Evolutionary conservation across 1,139 yeast species (phyloP).

Genomic region (Hemisphaericaspora xylofermentans): DNA sequence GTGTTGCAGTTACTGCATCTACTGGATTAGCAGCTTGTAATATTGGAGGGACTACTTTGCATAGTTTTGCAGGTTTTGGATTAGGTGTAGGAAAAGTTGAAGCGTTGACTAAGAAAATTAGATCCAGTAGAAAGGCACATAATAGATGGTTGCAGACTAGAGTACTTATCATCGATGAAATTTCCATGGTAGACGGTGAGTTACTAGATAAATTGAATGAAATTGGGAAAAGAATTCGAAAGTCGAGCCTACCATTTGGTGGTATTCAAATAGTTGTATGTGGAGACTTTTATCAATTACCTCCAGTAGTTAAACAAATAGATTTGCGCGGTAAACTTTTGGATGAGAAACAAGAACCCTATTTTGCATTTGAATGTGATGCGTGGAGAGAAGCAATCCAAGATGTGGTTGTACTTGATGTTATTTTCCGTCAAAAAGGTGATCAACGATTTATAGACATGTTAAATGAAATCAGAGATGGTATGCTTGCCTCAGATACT

Average conservation of each 20-base stretch:
- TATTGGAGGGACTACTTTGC: conserved; percentile 84
- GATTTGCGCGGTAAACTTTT: conserved; percentile 24
- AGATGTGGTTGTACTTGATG: conserved; percentile 65
- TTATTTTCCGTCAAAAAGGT: conserved; percentile 90
- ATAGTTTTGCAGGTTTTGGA: conserved; percentile 86
- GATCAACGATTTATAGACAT: conserved; percentile 74
- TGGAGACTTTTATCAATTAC: conserved; percentile 90
- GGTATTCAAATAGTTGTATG: conserved; percentile 83
- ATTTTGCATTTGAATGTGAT: conserved; percentile 75
- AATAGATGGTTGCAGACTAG: conserved; percentile 62
- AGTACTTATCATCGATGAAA: conserved; percentile 80
- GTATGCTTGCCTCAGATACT: conserved; percentile 58
- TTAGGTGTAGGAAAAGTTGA: conserved; percentile 49
- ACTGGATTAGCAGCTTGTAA: conserved; percentile 93
- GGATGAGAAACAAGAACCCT: conserved; percentile 20
- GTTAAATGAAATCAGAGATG: conserved; percentile 86
- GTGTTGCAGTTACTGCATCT: conserved; percentile 85
- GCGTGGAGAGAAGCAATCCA: conserved; percentile 71
- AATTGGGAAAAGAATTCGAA: conserved; percentile 59
- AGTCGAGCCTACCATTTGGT: conserved; percentile 66
- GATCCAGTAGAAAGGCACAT: conserved; percentile 49
- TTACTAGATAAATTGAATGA: conserved; percentile 68
- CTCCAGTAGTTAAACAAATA: conserved; percentile 59
- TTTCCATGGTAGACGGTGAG: conserved; percentile 83
- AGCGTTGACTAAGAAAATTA: conserved; percentile 53